Base-by-base conservation (phyloP, 257 asterid species). In the Solanum sitiens region DNA sequence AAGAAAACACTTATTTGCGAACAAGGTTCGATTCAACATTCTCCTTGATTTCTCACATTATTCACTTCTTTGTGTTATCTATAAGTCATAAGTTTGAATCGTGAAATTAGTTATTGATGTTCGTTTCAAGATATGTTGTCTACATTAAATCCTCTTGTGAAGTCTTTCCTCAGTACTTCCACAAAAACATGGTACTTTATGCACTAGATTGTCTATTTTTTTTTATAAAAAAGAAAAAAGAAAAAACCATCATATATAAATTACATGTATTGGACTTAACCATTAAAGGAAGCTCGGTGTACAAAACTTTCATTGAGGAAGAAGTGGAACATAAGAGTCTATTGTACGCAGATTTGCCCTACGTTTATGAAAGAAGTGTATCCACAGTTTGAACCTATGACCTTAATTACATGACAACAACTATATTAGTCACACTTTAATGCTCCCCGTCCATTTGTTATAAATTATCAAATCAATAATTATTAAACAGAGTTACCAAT, bases 1-100 rank as follows among this genome's bases (percentile, higher is more conserved):
- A 95, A 89, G 91, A 94, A 89, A 86, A 47, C 90, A 68, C 50
- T 16, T 16, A 80, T 61, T 50, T 42, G 56, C 1, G 91, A 91
- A 79, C 89, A 92, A 87, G 93, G 93, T 83, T 2, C 5, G 11
- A 32, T 70, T 7, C n/a, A 11, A 39, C 2, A 37, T 27, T 88
- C 59, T 42, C 74, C 61, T 83, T n/a, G 47, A 45, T 33, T 50
- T 37, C 25, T 79, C n/a, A 40, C 61, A 32, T 65, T 39, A 20
- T 23, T 32, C 30, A 5, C 25, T 53, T 35, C 3, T 15, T 11
- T 9, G 27, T 35, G n/a, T 56, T 10, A 73, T 21, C 18, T 18
- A 20, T 35, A 21, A 70, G 30, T 73, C 3, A 35, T 4, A 27
- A 10, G 4, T 35, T 73, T 10, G 18, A 73, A 9, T 4, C 1